Percentiles rank a stretch among this genome's conserved stretches.
These are phyloP conservation scores for Avicennia marina DNA, from an alignment of 257 asterid genomes.

Conservation along the genomic window DNA sequence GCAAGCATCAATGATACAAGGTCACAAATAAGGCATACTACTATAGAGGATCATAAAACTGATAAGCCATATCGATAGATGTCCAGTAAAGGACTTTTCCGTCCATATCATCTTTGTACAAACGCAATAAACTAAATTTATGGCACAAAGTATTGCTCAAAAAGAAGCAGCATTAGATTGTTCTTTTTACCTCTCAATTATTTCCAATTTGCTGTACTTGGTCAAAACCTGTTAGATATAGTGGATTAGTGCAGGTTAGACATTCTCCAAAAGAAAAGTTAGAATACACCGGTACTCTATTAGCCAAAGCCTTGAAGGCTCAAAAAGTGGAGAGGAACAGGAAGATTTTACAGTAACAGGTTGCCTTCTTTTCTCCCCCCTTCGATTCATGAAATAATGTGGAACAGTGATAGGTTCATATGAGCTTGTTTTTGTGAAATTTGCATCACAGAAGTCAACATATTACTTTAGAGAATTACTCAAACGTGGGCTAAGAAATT, in stretches of 20 bases:
- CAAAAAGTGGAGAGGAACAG: conserved; percentile 1
- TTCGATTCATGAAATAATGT: neutral
- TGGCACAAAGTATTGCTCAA: conserved; percentile 10
- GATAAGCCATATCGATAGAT: neutral
- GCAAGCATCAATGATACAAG: neutral
- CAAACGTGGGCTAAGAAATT: neutral
- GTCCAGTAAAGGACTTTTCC: neutral
- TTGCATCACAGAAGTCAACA: neutral
- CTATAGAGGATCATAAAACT: conserved; percentile 2
- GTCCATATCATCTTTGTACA: neutral
- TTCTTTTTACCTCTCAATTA: conserved; percentile 65
- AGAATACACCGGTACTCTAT: too few relatives aligned
- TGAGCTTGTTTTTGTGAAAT: too few relatives aligned
- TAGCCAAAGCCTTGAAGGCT: too few relatives aligned
- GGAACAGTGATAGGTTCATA: too few relatives aligned
- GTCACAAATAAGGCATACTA: neutral
- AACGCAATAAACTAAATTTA: neutral
- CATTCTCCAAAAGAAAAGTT: too few relatives aligned
- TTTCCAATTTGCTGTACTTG: conserved; percentile 62
- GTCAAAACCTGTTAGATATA: conserved; percentile 56
- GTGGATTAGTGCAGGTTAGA: conserved; percentile 24
- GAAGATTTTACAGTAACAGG: neutral
- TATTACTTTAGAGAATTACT: neutral
- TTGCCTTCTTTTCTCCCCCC: neutral
- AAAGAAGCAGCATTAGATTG: conserved; percentile 9